Base-by-base conservation (phyloP, 169 alveolate genomes). In the Besnoitia besnoiti region DNA sequence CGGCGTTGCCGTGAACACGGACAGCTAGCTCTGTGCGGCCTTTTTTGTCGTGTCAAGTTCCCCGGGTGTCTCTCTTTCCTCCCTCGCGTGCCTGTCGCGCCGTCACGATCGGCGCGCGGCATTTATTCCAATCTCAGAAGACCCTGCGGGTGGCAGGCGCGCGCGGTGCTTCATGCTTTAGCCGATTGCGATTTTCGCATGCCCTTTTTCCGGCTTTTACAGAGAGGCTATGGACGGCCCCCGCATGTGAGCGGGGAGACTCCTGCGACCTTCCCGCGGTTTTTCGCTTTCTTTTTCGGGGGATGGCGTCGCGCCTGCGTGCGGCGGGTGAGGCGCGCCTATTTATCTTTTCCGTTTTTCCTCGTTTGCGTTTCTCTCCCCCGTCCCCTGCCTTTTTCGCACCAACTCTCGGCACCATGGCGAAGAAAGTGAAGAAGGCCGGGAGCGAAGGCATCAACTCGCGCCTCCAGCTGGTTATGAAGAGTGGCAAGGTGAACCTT, bases 381-480 rank as follows among this genome's bases (percentile, higher is more conserved):
- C 24, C 82, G 8, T n/a, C n/a, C n/a, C 46, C 46, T n/a, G 14
- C 7, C n/a, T n/a, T 30, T 37, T n/a, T 10, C n/a, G n/a, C n/a
- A n/a, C n/a, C n/a, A n/a, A n/a, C n/a, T n/a, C n/a, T 73, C 47
- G 8, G 10, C 82, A 73, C 14, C 35, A 85, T 92, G 94, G 92
- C 94, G 49, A 92, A 92, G 85, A 92, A 77, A 37, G 55, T 8
- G 91, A 92, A 92, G 92, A 93, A 93, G 93, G 44, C 75, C 33
- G 97, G 97, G 85, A 95, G 97, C 35, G 99, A 98, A 94, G 97
- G 98, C 96, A 98, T 98, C 94, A 98, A 98, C 97, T 95, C 98
- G 90, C 98, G 98, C 94, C 97, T 99, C 75, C 99, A 98, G 94
- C 98, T 99, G 92, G 99, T 98, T 90, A 98, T 99, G 98, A 98